Evolutionary conservation across 306 rosid genomes (phyloP), one percentile per base, ranked within the genome.

Genomic region (Sicyos baderoa): DNA sequence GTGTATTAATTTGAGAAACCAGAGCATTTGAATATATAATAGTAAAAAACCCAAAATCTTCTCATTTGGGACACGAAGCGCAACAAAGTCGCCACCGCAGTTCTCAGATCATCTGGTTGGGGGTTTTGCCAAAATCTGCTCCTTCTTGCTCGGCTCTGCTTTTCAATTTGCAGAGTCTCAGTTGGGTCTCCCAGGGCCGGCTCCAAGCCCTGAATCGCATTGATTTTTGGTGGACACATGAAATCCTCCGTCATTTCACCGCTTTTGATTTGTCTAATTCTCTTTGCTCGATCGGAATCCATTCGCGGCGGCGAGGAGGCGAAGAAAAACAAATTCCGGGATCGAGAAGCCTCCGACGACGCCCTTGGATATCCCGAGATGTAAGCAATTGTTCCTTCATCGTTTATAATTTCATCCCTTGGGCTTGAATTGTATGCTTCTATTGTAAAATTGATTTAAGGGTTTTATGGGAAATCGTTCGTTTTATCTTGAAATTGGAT

Each of bases 301-400:
- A 83, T 77, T 69, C 78, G 82, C 74, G 82, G 82, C 74, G 82
- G 81, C 77, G 84, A 83, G 54, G 91, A 71, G 71, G 21, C 90
- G 62, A 79, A 81, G 79, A 86, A 79, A 68, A 90, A 84, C 54
- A 74, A 78, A 51, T 90, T 94, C 64, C 89, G 97, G 54, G 90
- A 85, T 35, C 97, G 97, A 4, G 91, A 85, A 80, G 99, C 99
- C 77, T 76, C 91, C 59, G 99, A 94, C 9, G 97, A 94, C 56
- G 69, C 83, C 68, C 84, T 86, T 32, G 89, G 86, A 40, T 94
- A 84, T 72, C 99, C 97, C 16, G 82, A 86, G 78, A 84, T 90
- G 99, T 94, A 81, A 62, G 79, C 62, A 76, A 21, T 47, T 37
- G 70, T 7, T 19, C 18, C 45, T 45, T 44, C 51, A 44, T 18